Evolutionary conservation across 352 stramenopile species (phyloP), one percentile per base, ranked within the genome.

Genomic region (Phytophthora macrochlamydospora): DNA sequence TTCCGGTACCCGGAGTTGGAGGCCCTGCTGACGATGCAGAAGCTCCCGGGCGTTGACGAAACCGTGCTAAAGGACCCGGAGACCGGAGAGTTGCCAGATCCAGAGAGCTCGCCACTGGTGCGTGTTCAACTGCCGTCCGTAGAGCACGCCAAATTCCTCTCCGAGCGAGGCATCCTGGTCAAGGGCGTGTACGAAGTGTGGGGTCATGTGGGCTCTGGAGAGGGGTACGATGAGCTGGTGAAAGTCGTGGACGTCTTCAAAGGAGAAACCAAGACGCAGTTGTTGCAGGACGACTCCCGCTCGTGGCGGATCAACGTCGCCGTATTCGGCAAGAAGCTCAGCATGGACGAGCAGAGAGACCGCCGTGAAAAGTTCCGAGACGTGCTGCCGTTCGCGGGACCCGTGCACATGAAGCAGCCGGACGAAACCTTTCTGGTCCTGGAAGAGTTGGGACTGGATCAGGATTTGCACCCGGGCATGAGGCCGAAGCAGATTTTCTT

Each of bases 181-280:
- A 95, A 95, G 58, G 82, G 80, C 49, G 81, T 95, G 42, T 93
- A 94, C 65, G 77, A 95, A 50, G 75, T 93, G 13, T 95, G 86
- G 85, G 83, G 78, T 24, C 71, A 87, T 49, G 57, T 66, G 14
- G 35, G 51, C 8, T 43, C 24, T 56, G 55, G 45, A 32, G 65
- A 56, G 6, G 59, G 73, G 35, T 93, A 94, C 61, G 73, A 76
- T 7, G 63, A 76, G 32, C 72, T 95, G 7, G 81, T 89, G 28
- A 11, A 46, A 12, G 72, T 78, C 0, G 81, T 92, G n/a, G 67
- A 68, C 0, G 38, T 33, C 4, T 92, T 74, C 44, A 31, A 56
- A 2, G 69, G 61, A 31, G 64, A 67, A 24, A 45, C 79, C 43
- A 92, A 90, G 59, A 52, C 77, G 43, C 48, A 65, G 24, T 81